phyloP scores from a whole-genome alignment of 495 filamentous ascomycete genomes.

The Aspergillus nidulans region DNA sequence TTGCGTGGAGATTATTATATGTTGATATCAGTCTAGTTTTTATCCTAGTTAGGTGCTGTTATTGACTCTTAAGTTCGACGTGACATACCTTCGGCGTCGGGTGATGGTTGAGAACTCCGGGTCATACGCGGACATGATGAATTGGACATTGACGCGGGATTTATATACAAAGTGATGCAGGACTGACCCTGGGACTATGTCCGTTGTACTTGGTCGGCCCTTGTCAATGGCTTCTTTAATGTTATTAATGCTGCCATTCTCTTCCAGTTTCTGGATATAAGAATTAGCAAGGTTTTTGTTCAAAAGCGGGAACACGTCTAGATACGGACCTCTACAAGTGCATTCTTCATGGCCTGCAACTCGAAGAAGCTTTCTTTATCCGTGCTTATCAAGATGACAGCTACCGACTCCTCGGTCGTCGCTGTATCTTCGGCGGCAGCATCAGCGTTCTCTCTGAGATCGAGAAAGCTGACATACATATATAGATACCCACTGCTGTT shows the following conservation, averaged over 20 bases:
- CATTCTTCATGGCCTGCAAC: slow-evolving; percentile 77
- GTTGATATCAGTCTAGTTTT: slow-evolving; percentile 64
- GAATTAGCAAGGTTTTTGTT: neutral
- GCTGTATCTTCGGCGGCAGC: slow-evolving; percentile 31
- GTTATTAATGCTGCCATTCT: slow-evolving; percentile 66
- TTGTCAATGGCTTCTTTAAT: slow-evolving; percentile 67
- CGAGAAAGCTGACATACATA: slow-evolving; percentile 96
- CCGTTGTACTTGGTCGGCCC: slow-evolving; percentile 63
- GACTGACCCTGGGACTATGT: slow-evolving; percentile 75
- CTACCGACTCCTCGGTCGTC: slow-evolving; percentile 68
- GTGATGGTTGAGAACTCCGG: slow-evolving; percentile 64
- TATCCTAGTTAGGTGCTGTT: neutral
- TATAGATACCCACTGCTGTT: slow-evolving; percentile 97
- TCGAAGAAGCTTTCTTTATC: slow-evolving; percentile 92
- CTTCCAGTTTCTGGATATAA: slow-evolving; percentile 54
- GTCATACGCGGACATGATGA: slow-evolving; percentile 79
- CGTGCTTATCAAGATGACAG: slow-evolving; percentile 85
- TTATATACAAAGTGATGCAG: slow-evolving; percentile 94
- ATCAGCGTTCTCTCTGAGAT: slow-evolving; percentile 33
- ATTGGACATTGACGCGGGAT: slow-evolving; percentile 88
- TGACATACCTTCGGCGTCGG: slow-evolving; percentile 56
- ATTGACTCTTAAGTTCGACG: no score
- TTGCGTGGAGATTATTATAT: slow-evolving; percentile 79
- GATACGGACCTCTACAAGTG: slow-evolving; percentile 58
- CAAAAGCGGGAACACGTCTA: neutral